Evolutionary conservation across 176 grass and related monocot species (phyloP).

Genomic region (Bolboschoenus planiculmis): DNA sequence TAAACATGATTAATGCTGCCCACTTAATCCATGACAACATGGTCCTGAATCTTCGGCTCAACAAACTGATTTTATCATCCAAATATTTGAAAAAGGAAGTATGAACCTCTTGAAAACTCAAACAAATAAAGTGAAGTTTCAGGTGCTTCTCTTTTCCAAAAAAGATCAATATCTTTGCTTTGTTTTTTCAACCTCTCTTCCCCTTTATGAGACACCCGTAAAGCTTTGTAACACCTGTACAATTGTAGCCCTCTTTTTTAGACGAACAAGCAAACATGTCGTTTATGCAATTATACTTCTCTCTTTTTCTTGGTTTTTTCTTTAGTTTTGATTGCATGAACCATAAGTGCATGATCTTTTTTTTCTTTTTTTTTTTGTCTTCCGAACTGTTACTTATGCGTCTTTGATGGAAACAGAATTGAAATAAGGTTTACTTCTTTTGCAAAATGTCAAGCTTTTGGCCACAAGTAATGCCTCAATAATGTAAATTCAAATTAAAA

Average conservation of each 20-base stretch:
- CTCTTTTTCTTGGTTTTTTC: neutral
- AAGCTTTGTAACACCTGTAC: constrained; percentile 4
- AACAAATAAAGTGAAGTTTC: constrained; percentile 14
- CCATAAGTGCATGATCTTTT: neutral
- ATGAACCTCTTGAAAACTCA: neutral
- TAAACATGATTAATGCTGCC: neutral
- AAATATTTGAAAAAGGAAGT: constrained; percentile 1
- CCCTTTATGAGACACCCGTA: constrained; percentile 22
- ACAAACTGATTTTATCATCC: neutral
- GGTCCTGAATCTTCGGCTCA: neutral
- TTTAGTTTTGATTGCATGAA: constrained; percentile 3
- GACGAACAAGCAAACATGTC: constrained; percentile 3
- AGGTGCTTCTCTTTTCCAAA: constrained; percentile 22
- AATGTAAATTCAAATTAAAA: neutral
- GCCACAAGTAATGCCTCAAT: neutral
- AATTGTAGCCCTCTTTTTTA: constrained; percentile 4
- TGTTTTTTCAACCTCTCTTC: neutral
- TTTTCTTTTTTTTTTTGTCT: too few relatives aligned
- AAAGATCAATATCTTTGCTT: neutral
- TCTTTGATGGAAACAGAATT: neutral
- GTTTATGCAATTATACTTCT: neutral
- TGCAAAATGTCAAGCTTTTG: neutral
- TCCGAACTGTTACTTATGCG: neutral
- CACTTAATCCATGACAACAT: neutral
- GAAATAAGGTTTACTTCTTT: neutral